Percentiles rank a stretch among this genome's conserved stretches.
phyloP scores from a whole-genome alignment of 495 filamentous ascomycete species.

The Gamarada debralockiae region DNA sequence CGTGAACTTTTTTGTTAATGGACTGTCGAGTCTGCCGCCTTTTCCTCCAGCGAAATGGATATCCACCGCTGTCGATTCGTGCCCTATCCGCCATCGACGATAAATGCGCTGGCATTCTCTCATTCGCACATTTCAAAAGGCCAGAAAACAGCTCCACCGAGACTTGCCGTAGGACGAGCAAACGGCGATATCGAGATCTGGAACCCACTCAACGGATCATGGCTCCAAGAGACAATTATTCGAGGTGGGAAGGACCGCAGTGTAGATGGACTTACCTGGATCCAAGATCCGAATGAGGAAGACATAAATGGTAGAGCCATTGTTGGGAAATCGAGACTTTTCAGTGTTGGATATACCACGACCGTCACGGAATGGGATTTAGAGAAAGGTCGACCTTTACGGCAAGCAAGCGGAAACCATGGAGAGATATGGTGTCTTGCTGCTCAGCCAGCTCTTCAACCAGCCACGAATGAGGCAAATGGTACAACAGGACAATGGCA shows the following conservation, averaged over 20 bases:
- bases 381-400: slow-evolving; percentile 64
- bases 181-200: slow-evolving; percentile 98
- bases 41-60: slow-evolving; percentile 59
- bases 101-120: slow-evolving; percentile 92
- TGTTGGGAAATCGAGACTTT: slow-evolving; percentile 76
- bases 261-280: slow-evolving; percentile 89
- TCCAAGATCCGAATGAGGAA: slow-evolving; percentile 76
- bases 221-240: slow-evolving; percentile 86
- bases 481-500: slow-evolving; percentile 22
- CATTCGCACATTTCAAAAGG: slow-evolving; percentile 65
- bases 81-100: slow-evolving; percentile 86
- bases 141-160: slow-evolving; percentile 39
- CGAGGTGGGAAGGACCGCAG: slow-evolving; percentile 81
- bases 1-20: slow-evolving; percentile 17
- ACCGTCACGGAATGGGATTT: slow-evolving; percentile 95
- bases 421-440: slow-evolving; percentile 96
- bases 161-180: slow-evolving; percentile 85
- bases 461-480: slow-evolving; percentile 29
- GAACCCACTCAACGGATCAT: slow-evolving; percentile 82
- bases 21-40: background rate
- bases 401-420: slow-evolving; percentile 86
- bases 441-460: slow-evolving; percentile 67
- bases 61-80: slow-evolving; percentile 97
- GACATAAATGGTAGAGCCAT: slow-evolving; percentile 51
- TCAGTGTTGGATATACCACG: slow-evolving; percentile 93